phyloP scores from a whole-genome alignment of 78 protist genomes.

The Tieghemostelium lacteum region DNA sequence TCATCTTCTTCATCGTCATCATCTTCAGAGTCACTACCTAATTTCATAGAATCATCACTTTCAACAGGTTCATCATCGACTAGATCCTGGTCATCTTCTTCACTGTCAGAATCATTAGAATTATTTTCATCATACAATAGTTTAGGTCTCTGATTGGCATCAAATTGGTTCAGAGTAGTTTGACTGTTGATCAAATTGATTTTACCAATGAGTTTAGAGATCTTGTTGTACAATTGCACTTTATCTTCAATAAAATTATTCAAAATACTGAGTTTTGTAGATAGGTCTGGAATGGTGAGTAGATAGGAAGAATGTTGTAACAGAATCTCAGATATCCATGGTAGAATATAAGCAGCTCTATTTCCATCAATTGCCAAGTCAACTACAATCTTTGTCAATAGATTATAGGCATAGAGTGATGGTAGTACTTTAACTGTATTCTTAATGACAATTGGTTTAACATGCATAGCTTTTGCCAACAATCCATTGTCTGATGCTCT shows the following conservation, averaged over 20 bases:
- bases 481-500: conserved; percentile 2
- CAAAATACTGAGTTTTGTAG: conserved; percentile 23
- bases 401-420: conserved; percentile 61
- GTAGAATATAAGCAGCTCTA: no score
- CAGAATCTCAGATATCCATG: conserved; percentile 46
- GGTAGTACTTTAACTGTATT: conserved; percentile 54
- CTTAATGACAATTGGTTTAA: conserved; percentile 6
- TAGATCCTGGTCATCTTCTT: conserved; percentile 28
- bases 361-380: no score
- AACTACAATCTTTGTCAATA: no score
- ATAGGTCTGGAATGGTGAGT: conserved; percentile 30
- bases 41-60: no score
- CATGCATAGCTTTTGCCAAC: conserved; percentile 13
- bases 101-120: conserved; percentile 15
- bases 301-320: conserved; percentile 47
- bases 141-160: no score
- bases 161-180: background rate
- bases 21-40: conserved; percentile 20
- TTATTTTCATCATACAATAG: conserved; percentile 59
- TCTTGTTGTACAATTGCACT: conserved; percentile 18
- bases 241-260: conserved; percentile 56
- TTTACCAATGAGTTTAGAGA: conserved; percentile 64
- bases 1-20: no score
- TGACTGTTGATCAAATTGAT: conserved; percentile 30
- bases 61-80: no score